Evolutionary conservation across 257 asterid species (phyloP), one percentile per base, ranked within the genome.

Genomic region (Cruciata laevipes): DNA sequence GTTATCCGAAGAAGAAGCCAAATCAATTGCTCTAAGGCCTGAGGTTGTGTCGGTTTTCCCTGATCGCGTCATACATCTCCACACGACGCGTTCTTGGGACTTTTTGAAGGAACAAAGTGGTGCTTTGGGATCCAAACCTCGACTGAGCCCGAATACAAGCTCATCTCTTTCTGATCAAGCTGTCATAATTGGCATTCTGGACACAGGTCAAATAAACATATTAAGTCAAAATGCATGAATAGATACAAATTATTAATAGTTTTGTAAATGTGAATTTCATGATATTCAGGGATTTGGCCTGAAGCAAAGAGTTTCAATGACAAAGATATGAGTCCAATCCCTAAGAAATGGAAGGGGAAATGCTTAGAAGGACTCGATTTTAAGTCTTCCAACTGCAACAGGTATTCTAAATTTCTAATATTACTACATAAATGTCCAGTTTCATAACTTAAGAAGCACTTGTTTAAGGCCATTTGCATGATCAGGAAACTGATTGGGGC

Each of bases 401-500:
- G 51, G 18, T 42, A 27, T 27, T 27, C 30, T n/a, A n/a, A n/a
- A n/a, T n/a, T n/a, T n/a, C n/a, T 27, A 4, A 4, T 33, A 7
- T 0, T 33, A 7, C 38, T 33, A 47, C 20, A 14, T 47, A 47
- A 47, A 42, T 0, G 14, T 13, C 4, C 53, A 47, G 7, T 59
- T 0, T 59, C 3, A 1, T n/a, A 5, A 5, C 10, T 2, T 4
- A 16, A 53, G 2, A 42, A 3, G 18, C 10, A 42, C 49, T 11
- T 10, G 17, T 13, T 42, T 42, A 10, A 1, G 14, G 49, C 17
- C 44, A 9, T 42, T 10, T 18, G n/a, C 5, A 42, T 42, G 60
- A 11, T 25, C 71, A 89, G 95, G 86, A 92, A 92, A 73, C 1
- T 92, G 72, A 88, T 92, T 24, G 98, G 97, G 70, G 98, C 98